Percentiles rank a stretch among this genome's conserved stretches.
phyloP scores from a whole-genome alignment of 805 yeast genomes.

The Saturnispora serradocipensis region DNA sequence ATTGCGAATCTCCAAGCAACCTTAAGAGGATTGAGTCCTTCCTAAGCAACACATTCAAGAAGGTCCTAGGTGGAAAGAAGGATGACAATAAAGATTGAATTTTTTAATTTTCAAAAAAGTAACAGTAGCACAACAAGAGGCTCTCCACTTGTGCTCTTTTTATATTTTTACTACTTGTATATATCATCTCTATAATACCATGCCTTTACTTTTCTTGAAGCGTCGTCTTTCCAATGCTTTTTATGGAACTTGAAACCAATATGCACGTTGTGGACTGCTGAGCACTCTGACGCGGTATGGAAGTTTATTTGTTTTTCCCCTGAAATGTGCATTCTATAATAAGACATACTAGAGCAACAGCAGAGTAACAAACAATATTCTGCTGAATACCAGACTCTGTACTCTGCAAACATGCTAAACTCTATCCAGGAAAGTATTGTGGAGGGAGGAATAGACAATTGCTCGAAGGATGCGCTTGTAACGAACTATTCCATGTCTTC shows the following conservation, averaged over 20 bases:
- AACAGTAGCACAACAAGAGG: not conserved
- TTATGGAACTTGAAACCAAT: not conserved
- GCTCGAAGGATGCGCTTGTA: not conserved
- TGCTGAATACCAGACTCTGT: not conserved
- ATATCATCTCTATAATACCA: not conserved
- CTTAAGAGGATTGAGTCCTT: constrained; percentile 49
- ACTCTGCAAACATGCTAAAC: not conserved
- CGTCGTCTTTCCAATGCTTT: not conserved
- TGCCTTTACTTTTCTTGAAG: not conserved
- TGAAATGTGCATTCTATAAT: not conserved
- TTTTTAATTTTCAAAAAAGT: not conserved
- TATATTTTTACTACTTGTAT: not conserved
- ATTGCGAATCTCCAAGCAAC: constrained; percentile 36
- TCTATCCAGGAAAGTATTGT: constrained; percentile 1
- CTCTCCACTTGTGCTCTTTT: not conserved
- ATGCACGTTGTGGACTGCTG: not conserved
- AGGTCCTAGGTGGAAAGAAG: constrained; percentile 24
- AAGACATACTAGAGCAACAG: not conserved
- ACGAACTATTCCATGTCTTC: not conserved
- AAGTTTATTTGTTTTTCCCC: not conserved
- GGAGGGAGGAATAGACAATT: constrained; percentile 1
- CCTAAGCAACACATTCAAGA: constrained; percentile 49
- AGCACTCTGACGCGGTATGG: not conserved
- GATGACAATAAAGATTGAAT: constrained; percentile 6
- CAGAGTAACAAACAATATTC: not conserved